phyloP scores from a whole-genome alignment of 805 yeast species.

The Suhomyces emberorum region DNA sequence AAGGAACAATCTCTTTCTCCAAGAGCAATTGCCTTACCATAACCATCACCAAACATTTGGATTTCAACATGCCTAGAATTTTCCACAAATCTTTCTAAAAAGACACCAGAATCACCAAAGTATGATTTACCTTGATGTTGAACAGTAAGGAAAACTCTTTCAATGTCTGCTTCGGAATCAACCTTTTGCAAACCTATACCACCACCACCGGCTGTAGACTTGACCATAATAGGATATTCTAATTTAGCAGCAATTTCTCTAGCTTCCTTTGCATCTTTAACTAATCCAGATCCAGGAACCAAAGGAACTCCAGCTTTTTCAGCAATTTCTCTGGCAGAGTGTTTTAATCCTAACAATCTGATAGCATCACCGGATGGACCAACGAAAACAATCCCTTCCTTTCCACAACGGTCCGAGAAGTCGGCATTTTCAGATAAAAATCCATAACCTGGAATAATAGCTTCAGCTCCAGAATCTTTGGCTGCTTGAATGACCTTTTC shows the following conservation, averaged over 20 bases:
- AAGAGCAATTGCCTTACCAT: constrained; percentile 85
- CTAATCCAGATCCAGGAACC: constrained; percentile 94
- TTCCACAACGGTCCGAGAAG: constrained; percentile 81
- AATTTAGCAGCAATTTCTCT: constrained; percentile 66
- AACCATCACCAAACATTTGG: constrained; percentile 95
- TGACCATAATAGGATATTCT: constrained; percentile 91
- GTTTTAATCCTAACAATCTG: constrained; percentile 87
- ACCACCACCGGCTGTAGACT: constrained; percentile 99
- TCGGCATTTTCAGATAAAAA: constrained; percentile 95
- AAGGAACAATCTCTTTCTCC: constrained; percentile 98
- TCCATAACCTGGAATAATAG: constrained; percentile 98
- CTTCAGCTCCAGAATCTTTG: constrained; percentile 78
- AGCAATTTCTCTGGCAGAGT: constrained; percentile 95
- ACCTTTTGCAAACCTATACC: constrained; percentile 97
- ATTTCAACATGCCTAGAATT: constrained; percentile 95
- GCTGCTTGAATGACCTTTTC: constrained; percentile 88
- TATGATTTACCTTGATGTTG: constrained; percentile 91
- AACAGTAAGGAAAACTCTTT: constrained; percentile 82
- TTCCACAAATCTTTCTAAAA: constrained; percentile 90
- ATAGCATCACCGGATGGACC: constrained; percentile 98
- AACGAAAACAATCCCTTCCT: constrained; percentile 83
- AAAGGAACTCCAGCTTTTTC: constrained; percentile 88
- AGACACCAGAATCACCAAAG: constrained; percentile 95
- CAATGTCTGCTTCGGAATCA: constrained; percentile 76
- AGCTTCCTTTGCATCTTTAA: constrained; percentile 72